Base-by-base conservation (phyloP, 106 monocot species). In the Iris macrosiphon region DNA sequence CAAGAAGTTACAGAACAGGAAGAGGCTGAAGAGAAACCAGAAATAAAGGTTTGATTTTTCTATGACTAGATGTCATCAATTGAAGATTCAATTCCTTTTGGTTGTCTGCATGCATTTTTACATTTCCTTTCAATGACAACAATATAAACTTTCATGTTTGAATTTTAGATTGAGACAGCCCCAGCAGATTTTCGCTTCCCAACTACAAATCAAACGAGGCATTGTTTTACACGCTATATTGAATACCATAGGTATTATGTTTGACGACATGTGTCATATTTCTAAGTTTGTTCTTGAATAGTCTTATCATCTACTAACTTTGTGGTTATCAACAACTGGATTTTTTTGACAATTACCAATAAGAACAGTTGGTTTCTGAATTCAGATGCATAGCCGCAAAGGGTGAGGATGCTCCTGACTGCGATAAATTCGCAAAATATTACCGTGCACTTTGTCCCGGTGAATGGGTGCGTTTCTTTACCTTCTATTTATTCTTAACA, bases 101-200 rank as follows among this genome's bases (percentile, higher is more conserved):
- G 15, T 49, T 54, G 54, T 31, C 32, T 19, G 9, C 15, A 32
- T 2, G 1, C 7, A 32, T 27, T 17, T 31, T 29, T 21, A n/a
- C 18, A 17, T 64, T 51, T 18, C 44, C 4, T 57, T 13, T 3
- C 42, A 44, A 31, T 45, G 7, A 2, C 3, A 40, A 13, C 13
- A 40, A 33, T 45, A 37, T 40, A 8, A 15, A 9, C 30, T 53
- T 60, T 41, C 40, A 16, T 34, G 8, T 25, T 43, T 49, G 50
- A 31, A 64, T 40, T 59, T 34, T 34, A 93, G 92, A 38, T 93
- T 63, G 87, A 93, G 62, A 93, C 92, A 25, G 92, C 92, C 48
- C 92, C 87, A 15, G 87, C 92, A 26, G 92, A 93, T 87, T 93
- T 87, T 40, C 83, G 92, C 65, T 93, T 93, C 65, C 87, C 87